Base-by-base conservation (phyloP, 108 stramenopile species). In the Fragilariopsis cylindrus region DNA sequence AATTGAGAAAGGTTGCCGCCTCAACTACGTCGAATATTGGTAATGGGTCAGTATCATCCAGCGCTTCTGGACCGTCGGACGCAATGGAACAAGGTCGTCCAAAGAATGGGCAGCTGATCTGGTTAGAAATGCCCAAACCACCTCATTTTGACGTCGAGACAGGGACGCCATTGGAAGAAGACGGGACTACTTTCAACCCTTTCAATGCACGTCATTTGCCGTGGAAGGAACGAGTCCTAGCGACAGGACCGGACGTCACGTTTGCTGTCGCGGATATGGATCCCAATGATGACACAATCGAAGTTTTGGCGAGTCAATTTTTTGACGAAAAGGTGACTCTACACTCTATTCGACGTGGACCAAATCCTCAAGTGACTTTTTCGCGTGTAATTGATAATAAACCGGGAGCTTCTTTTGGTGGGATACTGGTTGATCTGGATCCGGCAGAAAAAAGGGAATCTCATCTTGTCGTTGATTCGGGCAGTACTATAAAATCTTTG, bases 241-340 rank as follows among this genome's bases (percentile, higher is more conserved):
- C 87, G 53, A 82, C 86, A 65, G 97, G 97, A 13, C 97, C 97
- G 13, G 97, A 98, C 83, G 97, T 98, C 19, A 96, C 97, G 95
- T 98, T 97, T 79, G 88, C 81, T 57, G 91, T 96, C n/a, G 92
- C 92, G 3, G 95, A 98, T 82, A 64, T 98, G 74, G 90, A 97
- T 72, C 77, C 88, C 5, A 73, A 79, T 6, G 95, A 97, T 75
- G 88, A 90, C 69, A 94, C 93, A 39, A 74, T 98, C 49, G 94
- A 98, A 79, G 93, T 98, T 41, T 76, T 98, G 44, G 86, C 94
- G 18, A 88, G 93, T 65, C 93, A 98, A 82, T 98, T 98, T 73
- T 98, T 98, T 74, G 81, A 74, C 57, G 78, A 85, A 65, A 84
- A 84, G 47, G 82, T 98, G 4, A 76, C 94, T 16, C 62, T 97